These are phyloP conservation scores for Aspergillus sojae DNA, from an alignment of 2,329 filamentous ascomycete species.

Conservation along the genomic window DNA sequence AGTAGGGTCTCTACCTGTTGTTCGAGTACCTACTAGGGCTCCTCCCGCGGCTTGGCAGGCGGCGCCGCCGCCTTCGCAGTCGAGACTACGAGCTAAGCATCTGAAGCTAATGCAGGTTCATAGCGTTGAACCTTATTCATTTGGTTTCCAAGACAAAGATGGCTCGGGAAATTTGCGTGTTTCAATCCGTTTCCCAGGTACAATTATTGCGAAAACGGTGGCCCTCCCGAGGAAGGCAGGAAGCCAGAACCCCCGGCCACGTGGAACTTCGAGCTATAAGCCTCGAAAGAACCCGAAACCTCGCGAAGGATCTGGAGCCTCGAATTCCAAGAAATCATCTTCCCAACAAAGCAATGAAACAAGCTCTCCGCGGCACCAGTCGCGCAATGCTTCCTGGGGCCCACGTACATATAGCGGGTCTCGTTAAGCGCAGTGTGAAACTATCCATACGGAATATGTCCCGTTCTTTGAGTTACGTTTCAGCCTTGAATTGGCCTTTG, in stretches of 20 bases:
- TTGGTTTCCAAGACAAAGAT: slow-evolving; percentile 43
- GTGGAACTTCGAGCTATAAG: slow-evolving; percentile 31
- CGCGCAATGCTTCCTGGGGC: slow-evolving; percentile 33
- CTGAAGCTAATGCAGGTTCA: slow-evolving; percentile 59
- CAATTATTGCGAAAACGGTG: slow-evolving; percentile 45
- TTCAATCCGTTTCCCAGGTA: slow-evolving; percentile 53
- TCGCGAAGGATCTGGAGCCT: slow-evolving; percentile 30
- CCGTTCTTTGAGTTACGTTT: slow-evolving; percentile 3
- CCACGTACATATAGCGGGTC: slow-evolving; percentile 27
- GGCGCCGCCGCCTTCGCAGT: slow-evolving; percentile 43
- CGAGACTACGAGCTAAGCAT: slow-evolving; percentile 47
- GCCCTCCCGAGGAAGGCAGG: slow-evolving; percentile 39
- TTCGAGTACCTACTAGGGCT: slow-evolving; percentile 66
- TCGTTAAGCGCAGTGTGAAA: slow-evolving; percentile 20
- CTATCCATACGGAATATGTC: slow-evolving; percentile 3
- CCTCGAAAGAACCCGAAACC: slow-evolving; percentile 35
- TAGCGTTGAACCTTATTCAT: slow-evolving; percentile 48
- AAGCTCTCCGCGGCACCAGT: slow-evolving; percentile 30
- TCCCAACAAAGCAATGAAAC: slow-evolving; percentile 26
- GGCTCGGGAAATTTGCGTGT: slow-evolving; percentile 40
- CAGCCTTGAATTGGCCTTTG: slow-evolving; percentile 13
- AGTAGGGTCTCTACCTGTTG: slow-evolving; percentile 73
- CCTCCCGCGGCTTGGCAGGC: slow-evolving; percentile 67
- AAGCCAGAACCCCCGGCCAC: slow-evolving; percentile 28
- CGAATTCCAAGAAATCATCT: slow-evolving; percentile 31